phyloP scores from a whole-genome alignment of 176 grass and related monocot genomes.

The Rhynchospora pubera region DNA sequence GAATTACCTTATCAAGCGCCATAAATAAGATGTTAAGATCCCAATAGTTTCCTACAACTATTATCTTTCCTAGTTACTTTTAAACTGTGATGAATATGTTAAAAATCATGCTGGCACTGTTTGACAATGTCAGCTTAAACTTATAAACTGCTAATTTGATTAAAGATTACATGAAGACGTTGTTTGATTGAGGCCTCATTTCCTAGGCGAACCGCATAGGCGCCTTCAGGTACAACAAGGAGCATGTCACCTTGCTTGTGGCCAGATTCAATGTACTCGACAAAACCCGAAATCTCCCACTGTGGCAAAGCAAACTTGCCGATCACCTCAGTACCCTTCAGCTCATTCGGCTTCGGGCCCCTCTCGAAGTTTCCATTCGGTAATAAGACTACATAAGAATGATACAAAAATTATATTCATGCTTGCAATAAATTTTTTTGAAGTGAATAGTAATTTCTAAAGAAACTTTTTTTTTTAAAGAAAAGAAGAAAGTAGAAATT shows the following conservation, averaged over 20 bases:
- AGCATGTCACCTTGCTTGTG: conserved; percentile 98
- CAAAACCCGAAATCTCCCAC: conserved; percentile 67
- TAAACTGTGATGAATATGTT: neutral
- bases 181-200: conserved; percentile 85
- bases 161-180: conserved; percentile 30
- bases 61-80: neutral
- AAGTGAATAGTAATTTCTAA: neutral
- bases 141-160: neutral
- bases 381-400: conserved; percentile 46
- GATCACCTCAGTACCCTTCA: conserved; percentile 67
- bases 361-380: conserved; percentile 88
- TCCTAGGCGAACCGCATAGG: conserved; percentile 70
- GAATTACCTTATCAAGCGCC: too few relatives aligned
- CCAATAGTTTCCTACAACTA: neutral
- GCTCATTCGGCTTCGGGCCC: conserved; percentile 38
- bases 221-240: conserved; percentile 76
- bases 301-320: conserved; percentile 40
- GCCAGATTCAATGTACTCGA: conserved; percentile 92
- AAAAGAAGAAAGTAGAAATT: neutral
- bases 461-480: neutral
- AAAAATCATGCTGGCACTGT: neutral
- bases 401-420: neutral
- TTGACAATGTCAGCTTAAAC: neutral
- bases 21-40: neutral
- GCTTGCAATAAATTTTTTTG: neutral